Evolutionary conservation across 352 stramenopile species (phyloP), one percentile per base, ranked within the genome.

Genomic region (Phytophthora hibernalis): DNA sequence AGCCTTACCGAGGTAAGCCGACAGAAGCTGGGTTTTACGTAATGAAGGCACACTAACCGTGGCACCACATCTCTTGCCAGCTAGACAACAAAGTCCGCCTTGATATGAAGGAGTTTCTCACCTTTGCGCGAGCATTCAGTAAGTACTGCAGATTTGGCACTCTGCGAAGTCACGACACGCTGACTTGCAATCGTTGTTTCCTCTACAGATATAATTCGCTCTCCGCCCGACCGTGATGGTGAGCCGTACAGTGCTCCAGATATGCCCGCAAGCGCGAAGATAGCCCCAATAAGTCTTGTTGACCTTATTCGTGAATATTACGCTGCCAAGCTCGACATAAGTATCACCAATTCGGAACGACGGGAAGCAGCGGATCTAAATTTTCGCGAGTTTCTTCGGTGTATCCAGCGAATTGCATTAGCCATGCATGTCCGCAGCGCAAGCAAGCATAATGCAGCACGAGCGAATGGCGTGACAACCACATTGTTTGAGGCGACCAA

Each of bases 361-460:
- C 72, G 83, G 4, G 82, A 92, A 51, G 66, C 74, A 10, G 55
- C 77, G 20, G 76, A 92, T 48, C 54, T 93, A 13, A 91, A 68
- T 18, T 91, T 93, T 33, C 83, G 80, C 16, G 85, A 93, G 54
- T 93, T 93, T 55, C 65, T 91, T 8, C 78, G 85, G 2, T 92
- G 83, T 31, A 65, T 91, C 9, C 80, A 91, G 48, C 83, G 85
- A 11, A 72, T 93, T 47, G 74, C 85, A 7, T 70, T 93, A 49
- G 78, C 85, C 2, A 93, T 93, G 85, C 70, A 91, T 38, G 61
- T 70, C 20, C 69, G 74, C 21, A 77, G 69, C 1, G 37, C 53
- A 44, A 54, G 43, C 15, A 71, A 65, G 15, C 26, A 53, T 28
- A 28, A 55, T 26, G 35, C 16, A 35, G 42, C 45, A 31, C 66